phyloP scores from a whole-genome alignment of 1,284 basidiomycete genomes.

The Cutaneotrichosporon sp. region DNA sequence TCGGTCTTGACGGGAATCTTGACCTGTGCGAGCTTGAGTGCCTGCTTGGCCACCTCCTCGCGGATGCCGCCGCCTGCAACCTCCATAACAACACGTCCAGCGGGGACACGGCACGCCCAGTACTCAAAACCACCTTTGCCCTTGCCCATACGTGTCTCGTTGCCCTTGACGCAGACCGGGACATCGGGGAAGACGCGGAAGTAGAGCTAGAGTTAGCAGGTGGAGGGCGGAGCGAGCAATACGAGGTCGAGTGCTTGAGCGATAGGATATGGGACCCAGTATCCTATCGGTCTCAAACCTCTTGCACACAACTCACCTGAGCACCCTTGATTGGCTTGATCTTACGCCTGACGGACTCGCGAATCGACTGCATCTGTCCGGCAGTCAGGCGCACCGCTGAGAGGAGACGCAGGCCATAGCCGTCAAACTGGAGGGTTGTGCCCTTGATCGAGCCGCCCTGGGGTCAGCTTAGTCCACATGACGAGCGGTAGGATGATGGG shows the following conservation, averaged over 20 bases:
- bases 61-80: constrained; percentile 86
- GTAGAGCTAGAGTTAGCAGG: constrained; percentile 55
- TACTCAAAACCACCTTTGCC: constrained; percentile 97
- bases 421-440: constrained; percentile 82
- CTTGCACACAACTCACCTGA: constrained; percentile 49
- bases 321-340: constrained; percentile 86
- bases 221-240: too few species aligned
- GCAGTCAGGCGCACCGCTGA: constrained; percentile 80
- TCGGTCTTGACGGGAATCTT: constrained; percentile 88
- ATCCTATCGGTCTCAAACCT: too few species aligned
- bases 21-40: constrained; percentile 79
- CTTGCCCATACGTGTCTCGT: constrained; percentile 99
- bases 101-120: constrained; percentile 91
- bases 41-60: constrained; percentile 88
- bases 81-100: constrained; percentile 91
- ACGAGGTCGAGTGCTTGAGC: too few species aligned
- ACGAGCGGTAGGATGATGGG: too few species aligned
- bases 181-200: constrained; percentile 93
- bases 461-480: too few species aligned
- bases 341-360: constrained; percentile 85
- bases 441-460: constrained; percentile 86
- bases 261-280: too few species aligned
- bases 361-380: constrained; percentile 80
- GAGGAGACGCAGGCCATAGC: constrained; percentile 83
- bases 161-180: constrained; percentile 97